Conservation (phyloP, 331 rosid species). For the Phaseolus coccineus region DNA sequence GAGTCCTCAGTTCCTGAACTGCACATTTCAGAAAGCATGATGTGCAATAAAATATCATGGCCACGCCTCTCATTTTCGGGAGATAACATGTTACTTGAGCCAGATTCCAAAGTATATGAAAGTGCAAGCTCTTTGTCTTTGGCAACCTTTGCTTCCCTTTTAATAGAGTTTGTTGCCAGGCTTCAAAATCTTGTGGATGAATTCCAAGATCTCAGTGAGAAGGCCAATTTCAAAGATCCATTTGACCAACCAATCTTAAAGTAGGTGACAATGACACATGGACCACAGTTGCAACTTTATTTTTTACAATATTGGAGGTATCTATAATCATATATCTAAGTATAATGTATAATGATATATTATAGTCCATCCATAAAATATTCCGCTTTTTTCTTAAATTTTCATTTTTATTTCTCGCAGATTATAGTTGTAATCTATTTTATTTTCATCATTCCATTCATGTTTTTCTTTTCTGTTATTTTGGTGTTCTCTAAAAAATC, state of each 20-base stretch:
- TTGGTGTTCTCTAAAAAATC: too few relatives aligned
- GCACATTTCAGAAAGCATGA: slow-evolving; percentile 47
- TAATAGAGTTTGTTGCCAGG: slow-evolving; percentile 87
- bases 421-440: background rate
- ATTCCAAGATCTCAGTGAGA: slow-evolving; percentile 67
- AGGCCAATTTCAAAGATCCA: slow-evolving; percentile 71
- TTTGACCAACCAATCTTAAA: slow-evolving; percentile 38
- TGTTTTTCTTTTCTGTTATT: background rate
- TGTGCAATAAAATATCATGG: slow-evolving; percentile 51
- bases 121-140: slow-evolving; percentile 83
- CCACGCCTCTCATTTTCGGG: slow-evolving; percentile 57
- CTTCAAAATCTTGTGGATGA: slow-evolving; percentile 84
- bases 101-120: slow-evolving; percentile 65
- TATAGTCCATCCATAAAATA: background rate
- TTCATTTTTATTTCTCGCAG: background rate
- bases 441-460: background rate
- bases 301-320: slow-evolving; percentile 23
- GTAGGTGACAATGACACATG: slow-evolving; percentile 47
- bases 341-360: background rate
- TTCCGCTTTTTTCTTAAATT: background rate
- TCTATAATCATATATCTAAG: background rate
- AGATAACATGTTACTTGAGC: slow-evolving; percentile 42
- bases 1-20: slow-evolving; percentile 45
- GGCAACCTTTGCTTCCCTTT: slow-evolving; percentile 81
- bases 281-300: slow-evolving; percentile 33